Conservation (phyloP, 805 yeast genomes). For the Starmerella riodocensis region DNA sequence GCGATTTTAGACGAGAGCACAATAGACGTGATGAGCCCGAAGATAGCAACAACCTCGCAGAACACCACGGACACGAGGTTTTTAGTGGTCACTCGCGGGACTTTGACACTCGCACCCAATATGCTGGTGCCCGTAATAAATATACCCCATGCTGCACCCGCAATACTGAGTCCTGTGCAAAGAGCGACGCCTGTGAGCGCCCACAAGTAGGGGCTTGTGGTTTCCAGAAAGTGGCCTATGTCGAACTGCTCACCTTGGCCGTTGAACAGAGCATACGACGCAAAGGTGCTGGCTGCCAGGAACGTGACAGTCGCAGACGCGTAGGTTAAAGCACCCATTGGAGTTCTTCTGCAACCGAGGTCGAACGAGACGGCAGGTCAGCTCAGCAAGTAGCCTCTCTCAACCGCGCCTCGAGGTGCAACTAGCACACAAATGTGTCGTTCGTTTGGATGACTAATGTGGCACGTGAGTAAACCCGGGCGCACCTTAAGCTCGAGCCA, state of each 20-base stretch:
- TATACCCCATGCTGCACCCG: conserved; percentile 99
- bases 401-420: too few species aligned
- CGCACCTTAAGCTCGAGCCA: too few species aligned
- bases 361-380: too few species aligned
- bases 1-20: conserved; percentile 83
- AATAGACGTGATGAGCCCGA: conserved; percentile 94
- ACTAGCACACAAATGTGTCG: too few species aligned
- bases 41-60: conserved; percentile 98
- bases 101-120: conserved; percentile 95
- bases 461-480: too few species aligned
- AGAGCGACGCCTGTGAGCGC: conserved; percentile 78
- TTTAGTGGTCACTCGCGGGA: conserved; percentile 94
- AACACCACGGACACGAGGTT: conserved; percentile 91
- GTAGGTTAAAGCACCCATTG: conserved; percentile 14
- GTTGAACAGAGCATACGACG: conserved; percentile 45
- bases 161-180: conserved; percentile 87
- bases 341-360: too few species aligned
- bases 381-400: too few species aligned
- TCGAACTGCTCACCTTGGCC: conserved; percentile 88
- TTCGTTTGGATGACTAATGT: too few species aligned
- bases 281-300: conserved; percentile 16
- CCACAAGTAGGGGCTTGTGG: conserved; percentile 94
- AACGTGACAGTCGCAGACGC: conserved; percentile 8
- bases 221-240: conserved; percentile 72
- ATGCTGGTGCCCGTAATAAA: conserved; percentile 90